These are phyloP conservation scores for Boletales sp. DNA, from an alignment of 768 basidiomycete species.

Conservation along the genomic window DNA sequence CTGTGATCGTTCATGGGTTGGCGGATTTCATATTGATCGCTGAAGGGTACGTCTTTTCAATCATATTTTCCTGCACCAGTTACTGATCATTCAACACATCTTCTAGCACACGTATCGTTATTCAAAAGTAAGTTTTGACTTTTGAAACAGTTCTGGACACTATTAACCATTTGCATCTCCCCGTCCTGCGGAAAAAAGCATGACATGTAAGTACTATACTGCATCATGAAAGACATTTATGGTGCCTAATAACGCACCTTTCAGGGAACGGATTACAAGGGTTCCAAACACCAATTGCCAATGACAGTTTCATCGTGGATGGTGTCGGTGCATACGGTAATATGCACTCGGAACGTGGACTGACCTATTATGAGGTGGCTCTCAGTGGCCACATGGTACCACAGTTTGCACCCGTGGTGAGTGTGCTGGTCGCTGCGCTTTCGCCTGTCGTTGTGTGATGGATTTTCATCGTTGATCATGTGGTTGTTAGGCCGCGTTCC, in stretches of 20 bases:
- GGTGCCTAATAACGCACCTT: background rate
- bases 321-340: slow-evolving; percentile 69
- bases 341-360: slow-evolving; percentile 60
- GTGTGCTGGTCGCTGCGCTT: slow-evolving; percentile 14
- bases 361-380: slow-evolving; percentile 64
- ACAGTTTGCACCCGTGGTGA: slow-evolving; percentile 59
- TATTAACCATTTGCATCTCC: too few relatives aligned
- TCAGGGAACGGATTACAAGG: slow-evolving; percentile 62
- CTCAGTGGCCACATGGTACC: slow-evolving; percentile 80
- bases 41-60: slow-evolving; percentile 51
- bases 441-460: too few relatives aligned
- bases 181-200: slow-evolving; percentile 19
- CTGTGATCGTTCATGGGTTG: slow-evolving; percentile 68
- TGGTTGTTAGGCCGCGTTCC: slow-evolving; percentile 53
- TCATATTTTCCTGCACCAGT: too few relatives aligned
- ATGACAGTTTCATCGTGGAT: slow-evolving; percentile 69
- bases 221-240: slow-evolving; percentile 1
- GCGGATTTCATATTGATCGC: slow-evolving; percentile 73
- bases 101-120: slow-evolving; percentile 51
- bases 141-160: too few relatives aligned
- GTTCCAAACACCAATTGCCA: slow-evolving; percentile 63
- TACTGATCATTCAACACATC: slow-evolving; percentile 5
- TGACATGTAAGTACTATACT: slow-evolving; percentile 34
- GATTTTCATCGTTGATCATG: too few relatives aligned
- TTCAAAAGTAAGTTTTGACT: slow-evolving; percentile 52